Evolutionary conservation across 305 asterid genomes (phyloP).

Genomic region (Ajuga reptans): DNA sequence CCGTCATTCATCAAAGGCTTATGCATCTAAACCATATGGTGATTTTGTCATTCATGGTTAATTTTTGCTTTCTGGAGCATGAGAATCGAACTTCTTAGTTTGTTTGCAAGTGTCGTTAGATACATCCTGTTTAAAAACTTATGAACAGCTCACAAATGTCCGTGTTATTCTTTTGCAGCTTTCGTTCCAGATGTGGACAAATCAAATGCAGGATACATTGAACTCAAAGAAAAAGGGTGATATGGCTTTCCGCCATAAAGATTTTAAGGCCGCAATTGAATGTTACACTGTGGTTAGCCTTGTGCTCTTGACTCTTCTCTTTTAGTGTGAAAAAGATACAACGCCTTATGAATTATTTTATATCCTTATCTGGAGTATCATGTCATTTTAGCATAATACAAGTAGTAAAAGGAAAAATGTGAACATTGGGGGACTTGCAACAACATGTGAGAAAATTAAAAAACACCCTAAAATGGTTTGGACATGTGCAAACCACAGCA

Average conservation of each 20-base stretch:
- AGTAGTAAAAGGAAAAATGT: background rate
- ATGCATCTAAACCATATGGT: background rate
- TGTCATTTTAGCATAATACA: background rate
- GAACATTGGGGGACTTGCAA: background rate
- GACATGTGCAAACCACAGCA: background rate
- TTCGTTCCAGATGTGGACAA: conserved; percentile 94
- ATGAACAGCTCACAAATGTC: background rate
- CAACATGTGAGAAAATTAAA: background rate
- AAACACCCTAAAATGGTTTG: background rate
- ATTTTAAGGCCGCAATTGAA: conserved; percentile 59
- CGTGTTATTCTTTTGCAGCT: conserved; percentile 38
- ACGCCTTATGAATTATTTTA: background rate
- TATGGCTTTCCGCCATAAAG: conserved; percentile 77
- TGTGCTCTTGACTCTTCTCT: background rate
- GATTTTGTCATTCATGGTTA: background rate
- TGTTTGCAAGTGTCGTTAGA: background rate
- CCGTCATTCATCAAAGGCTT: background rate
- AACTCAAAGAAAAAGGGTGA: conserved; percentile 90
- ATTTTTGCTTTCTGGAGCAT: background rate
- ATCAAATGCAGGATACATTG: conserved; percentile 90
- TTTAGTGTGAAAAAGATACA: background rate
- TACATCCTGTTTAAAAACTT: background rate
- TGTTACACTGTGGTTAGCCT: conserved; percentile 64
- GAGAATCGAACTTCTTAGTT: background rate
- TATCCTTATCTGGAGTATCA: background rate